A percentile compares a stretch with the other conserved stretches of the same genome.
Conservation (phyloP, 805 yeast species). For the Myxozyma neglecta region DNA sequence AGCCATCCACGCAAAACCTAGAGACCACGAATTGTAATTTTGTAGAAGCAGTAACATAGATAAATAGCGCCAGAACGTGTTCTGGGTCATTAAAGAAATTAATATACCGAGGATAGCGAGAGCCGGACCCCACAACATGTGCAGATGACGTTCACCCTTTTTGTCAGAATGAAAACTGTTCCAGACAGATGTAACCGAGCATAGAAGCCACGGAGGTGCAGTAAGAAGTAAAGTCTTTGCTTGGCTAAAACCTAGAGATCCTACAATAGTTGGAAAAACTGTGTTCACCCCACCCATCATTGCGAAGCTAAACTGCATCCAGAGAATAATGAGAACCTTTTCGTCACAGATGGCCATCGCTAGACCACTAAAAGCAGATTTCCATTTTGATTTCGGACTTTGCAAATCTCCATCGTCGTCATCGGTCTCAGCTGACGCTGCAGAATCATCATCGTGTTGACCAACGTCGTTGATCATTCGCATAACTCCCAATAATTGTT, state of each 20-base stretch:
- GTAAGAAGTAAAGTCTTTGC: constrained; percentile 52
- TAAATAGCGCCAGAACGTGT: constrained; percentile 57
- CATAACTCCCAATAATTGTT: constrained; percentile 44
- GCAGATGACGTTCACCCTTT: constrained; percentile 43
- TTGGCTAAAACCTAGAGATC: constrained; percentile 52
- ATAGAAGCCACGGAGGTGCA: constrained; percentile 28
- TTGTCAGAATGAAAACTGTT: constrained; percentile 27
- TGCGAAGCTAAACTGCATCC: constrained; percentile 45
- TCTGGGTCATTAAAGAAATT: constrained; percentile 51
- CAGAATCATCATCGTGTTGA: constrained; percentile 41
- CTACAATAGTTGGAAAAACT: constrained; percentile 53
- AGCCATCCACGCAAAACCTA: constrained; percentile 56
- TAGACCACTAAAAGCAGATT: constrained; percentile 17
- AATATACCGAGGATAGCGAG: constrained; percentile 49
- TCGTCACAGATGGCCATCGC: constrained; percentile 31
- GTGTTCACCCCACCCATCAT: constrained; percentile 62
- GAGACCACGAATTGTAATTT: constrained; percentile 55
- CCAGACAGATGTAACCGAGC: constrained; percentile 24
- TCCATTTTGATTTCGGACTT: background rate
- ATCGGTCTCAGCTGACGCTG: constrained; percentile 24
- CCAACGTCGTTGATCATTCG: constrained; percentile 47
- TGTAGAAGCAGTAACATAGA: constrained; percentile 58
- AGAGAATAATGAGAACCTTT: constrained; percentile 31
- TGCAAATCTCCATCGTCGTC: background rate
- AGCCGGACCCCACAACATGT: constrained; percentile 48